phyloP scores from a whole-genome alignment of 345 rosid genomes.

The Populus ilicifolia region DNA sequence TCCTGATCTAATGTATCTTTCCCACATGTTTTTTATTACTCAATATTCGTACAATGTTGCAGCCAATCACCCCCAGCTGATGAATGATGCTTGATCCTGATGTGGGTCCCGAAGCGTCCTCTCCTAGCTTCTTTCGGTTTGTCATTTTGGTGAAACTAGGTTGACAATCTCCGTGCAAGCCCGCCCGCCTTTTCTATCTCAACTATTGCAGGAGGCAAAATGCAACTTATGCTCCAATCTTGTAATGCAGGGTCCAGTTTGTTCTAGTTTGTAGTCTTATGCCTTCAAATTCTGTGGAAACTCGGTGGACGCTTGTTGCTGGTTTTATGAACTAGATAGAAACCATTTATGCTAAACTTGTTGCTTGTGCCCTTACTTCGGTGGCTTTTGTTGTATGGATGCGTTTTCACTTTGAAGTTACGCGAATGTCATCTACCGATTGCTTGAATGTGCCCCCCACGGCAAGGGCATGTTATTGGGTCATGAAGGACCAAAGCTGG shows the following conservation, averaged over 20 bases:
- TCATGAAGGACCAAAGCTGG: not conserved
- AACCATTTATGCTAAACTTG: not conserved
- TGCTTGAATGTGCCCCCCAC: not conserved
- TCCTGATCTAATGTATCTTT: not conserved
- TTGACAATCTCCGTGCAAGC: not conserved
- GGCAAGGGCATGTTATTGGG: not conserved
- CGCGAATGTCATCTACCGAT: not conserved
- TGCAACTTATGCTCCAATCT: not conserved
- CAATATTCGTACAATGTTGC: not conserved
- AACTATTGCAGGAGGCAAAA: not conserved
- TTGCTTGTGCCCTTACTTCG: not conserved
- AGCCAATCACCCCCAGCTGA: slow-evolving; percentile 41
- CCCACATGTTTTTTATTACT: not conserved
- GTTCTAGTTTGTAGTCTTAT: slow-evolving; percentile 5
- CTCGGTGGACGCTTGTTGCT: not conserved
- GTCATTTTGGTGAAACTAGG: not conserved
- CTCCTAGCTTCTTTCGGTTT: not conserved
- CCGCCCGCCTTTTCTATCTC: not conserved
- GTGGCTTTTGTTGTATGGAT: not conserved
- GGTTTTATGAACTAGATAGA: not conserved
- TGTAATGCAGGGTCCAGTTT: slow-evolving; percentile 5
- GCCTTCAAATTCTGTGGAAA: not conserved
- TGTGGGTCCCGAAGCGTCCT: not conserved
- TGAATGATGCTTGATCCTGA: slow-evolving; percentile 24
- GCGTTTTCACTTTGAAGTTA: not conserved